Conservation (phyloP, 768 basidiomycete genomes). For the Hygrocybe coccinea region DNA sequence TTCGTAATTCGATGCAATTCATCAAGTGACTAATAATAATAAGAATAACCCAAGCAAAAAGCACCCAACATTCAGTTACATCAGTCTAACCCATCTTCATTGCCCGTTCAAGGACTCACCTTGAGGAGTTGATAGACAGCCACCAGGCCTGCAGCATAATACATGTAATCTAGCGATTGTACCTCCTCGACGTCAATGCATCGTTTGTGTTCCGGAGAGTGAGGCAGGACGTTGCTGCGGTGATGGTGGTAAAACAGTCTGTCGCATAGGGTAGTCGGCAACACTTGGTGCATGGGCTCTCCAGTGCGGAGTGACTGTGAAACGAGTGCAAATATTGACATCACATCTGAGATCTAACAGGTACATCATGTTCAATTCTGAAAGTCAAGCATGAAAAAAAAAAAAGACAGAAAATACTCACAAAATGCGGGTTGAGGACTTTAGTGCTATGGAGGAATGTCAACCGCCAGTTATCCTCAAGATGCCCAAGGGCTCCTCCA, state of each 20-base stretch:
- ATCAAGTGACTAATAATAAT: slow-evolving; percentile 35
- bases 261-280: slow-evolving; percentile 40
- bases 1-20: slow-evolving; percentile 35
- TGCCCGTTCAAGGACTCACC: slow-evolving; percentile 18
- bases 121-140: slow-evolving; percentile 35
- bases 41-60: too few relatives aligned
- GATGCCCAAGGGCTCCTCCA: slow-evolving; percentile 37
- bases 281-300: slow-evolving; percentile 41
- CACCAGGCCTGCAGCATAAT: slow-evolving; percentile 36
- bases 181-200: slow-evolving; percentile 19
- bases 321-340: slow-evolving; percentile 40
- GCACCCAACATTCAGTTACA: neutral
- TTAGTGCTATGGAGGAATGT: slow-evolving; percentile 40
- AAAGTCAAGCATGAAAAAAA: neutral
- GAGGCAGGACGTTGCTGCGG: slow-evolving; percentile 3
- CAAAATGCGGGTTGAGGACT: slow-evolving; percentile 53
- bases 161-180: slow-evolving; percentile 31
- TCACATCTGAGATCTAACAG: slow-evolving; percentile 35
- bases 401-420: slow-evolving; percentile 12
- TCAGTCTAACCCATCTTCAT: neutral
- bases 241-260: slow-evolving; percentile 41
- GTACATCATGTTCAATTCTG: slow-evolving; percentile 19
- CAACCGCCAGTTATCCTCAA: slow-evolving; percentile 40
- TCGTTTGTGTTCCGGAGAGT: slow-evolving; percentile 1
- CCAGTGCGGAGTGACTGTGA: slow-evolving; percentile 42